Evolutionary conservation across 139 green algal species (phyloP), one percentile per base, ranked within the genome.

Genomic region (Picocystis salinarum): DNA sequence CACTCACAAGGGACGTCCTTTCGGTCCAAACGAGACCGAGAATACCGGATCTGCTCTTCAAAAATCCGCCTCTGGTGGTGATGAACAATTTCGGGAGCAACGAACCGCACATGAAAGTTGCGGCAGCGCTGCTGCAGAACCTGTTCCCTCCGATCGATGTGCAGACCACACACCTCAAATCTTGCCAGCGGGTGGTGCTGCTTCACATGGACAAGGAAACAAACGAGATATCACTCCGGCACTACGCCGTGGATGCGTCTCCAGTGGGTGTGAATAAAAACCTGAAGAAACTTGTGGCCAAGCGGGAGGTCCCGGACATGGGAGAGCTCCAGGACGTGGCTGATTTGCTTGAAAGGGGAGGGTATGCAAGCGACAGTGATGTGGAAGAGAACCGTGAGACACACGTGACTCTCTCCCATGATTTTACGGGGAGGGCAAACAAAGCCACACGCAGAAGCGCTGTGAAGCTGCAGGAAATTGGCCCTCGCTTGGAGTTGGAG

Each of bases 101-200:
- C n/a, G 42, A 45, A 17, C 53, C 87, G 52, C 66, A 92, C 40
- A 67, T 87, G 42, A 76, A 81, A 53, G 66, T 93, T 49, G 61
- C 65, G 7, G 66, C 66, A 7, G 57, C 62, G 7, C 62, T 84
- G 30, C 80, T 91, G 27, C 86, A 95, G 64, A 86, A 82, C 55
- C 67, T 95, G 52, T 99, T 99, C 51, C 89, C 89, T 0, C 22
- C 80, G 37, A 85, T 99, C 62, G 85, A 95, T 53, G 85, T 95
- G n/a, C 40, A 67, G 39, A 82, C 50, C 13, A 73, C 66, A 13
- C 73, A 78, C 40, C 64, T 91, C 1, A 41, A 48, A 1, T 37
- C 60, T 5, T 92, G 77, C 62, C 58, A 79, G 66, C 65, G 81
- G 3, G 69, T 91, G 11, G 60, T 91, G 52, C 64, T 92, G 45